Conservation (phyloP, 345 rosid species). For the Acer campestre region DNA sequence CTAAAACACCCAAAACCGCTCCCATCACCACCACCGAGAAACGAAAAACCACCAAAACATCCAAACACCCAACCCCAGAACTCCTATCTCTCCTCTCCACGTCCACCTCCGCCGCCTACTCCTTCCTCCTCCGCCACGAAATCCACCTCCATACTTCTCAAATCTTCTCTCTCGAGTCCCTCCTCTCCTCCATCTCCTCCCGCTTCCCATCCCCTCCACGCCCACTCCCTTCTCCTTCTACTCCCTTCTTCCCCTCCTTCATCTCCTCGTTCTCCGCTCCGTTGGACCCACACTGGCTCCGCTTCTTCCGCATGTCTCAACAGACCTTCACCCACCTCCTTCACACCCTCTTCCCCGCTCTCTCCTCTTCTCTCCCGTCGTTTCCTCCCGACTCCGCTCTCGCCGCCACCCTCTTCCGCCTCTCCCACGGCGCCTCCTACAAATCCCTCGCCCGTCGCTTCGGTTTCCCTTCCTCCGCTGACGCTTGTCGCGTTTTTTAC, state of each 20-base stretch:
- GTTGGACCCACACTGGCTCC: slow-evolving; percentile 58
- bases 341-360: slow-evolving; percentile 42
- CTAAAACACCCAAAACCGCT: no score
- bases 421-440: slow-evolving; percentile 70
- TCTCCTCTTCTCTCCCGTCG: slow-evolving; percentile 38
- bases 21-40: no score
- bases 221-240: slow-evolving; percentile 23
- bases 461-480: slow-evolving; percentile 46
- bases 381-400: slow-evolving; percentile 49
- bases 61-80: no score
- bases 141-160: slow-evolving; percentile 50
- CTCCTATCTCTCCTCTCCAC: slow-evolving; percentile 44
- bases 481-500: slow-evolving; percentile 60
- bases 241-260: slow-evolving; percentile 43
- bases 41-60: no score
- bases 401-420: slow-evolving; percentile 70
- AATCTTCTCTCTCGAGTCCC: slow-evolving; percentile 38
- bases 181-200: slow-evolving; percentile 35
- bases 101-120: slow-evolving; percentile 43
- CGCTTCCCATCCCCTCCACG: slow-evolving; percentile 32
- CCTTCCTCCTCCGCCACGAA: slow-evolving; percentile 55
- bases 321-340: slow-evolving; percentile 52
- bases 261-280: slow-evolving; percentile 36
- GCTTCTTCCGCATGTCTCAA: slow-evolving; percentile 59
- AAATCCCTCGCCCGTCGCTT: slow-evolving; percentile 45